Evolutionary conservation across 1,139 yeast genomes (phyloP).

Genomic region (Casaregolazyma lundiana): DNA sequence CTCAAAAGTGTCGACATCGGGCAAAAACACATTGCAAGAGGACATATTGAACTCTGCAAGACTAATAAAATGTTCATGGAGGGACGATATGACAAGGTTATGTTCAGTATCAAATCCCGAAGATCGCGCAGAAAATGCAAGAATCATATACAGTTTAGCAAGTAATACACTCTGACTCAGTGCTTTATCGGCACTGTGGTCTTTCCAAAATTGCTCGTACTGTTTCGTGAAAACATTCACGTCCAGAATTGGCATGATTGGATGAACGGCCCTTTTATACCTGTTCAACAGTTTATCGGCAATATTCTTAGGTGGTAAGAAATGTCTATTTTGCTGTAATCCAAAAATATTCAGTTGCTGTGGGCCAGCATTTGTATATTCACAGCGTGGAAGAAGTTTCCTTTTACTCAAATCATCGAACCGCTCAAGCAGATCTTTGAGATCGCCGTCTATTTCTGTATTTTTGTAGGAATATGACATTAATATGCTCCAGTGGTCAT

Average conservation of each 20-base stretch:
- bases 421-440: conserved; percentile 7
- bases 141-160: conserved; percentile 11
- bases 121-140: conserved; percentile 13
- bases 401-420: conserved; percentile 10
- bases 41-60: conserved; percentile 13
- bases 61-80: conserved; percentile 11
- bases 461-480: background rate
- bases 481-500: background rate
- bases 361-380: conserved; percentile 11
- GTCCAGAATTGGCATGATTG: conserved; percentile 11
- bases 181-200: background rate
- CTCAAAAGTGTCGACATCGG: conserved; percentile 10
- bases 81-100: conserved; percentile 12
- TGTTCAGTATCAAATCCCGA: conserved; percentile 12
- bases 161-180: conserved; percentile 7
- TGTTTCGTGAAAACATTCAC: background rate
- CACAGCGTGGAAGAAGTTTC: conserved; percentile 14
- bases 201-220: conserved; percentile 10
- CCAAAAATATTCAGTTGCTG: conserved; percentile 1
- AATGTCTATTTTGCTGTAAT: background rate
- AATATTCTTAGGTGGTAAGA: conserved; percentile 12
- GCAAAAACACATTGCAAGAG: conserved; percentile 8
- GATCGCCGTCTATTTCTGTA: conserved; percentile 8
- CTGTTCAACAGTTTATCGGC: conserved; percentile 11
- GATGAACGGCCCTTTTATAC: conserved; percentile 11